Evolutionary conservation across 768 basidiomycete genomes (phyloP).

Genomic region (Russula lepida): DNA sequence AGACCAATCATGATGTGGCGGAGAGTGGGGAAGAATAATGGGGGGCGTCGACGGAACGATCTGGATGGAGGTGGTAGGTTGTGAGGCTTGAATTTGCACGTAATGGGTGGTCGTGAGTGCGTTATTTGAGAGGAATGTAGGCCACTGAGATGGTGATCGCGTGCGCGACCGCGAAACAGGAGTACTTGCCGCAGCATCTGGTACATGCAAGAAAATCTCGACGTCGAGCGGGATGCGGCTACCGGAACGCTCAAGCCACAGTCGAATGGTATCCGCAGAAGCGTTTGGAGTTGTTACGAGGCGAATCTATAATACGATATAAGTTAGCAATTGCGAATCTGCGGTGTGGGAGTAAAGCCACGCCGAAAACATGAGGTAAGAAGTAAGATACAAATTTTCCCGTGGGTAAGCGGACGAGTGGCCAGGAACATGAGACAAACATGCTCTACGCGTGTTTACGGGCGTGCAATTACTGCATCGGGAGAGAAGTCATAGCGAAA

Average conservation of each 20-base stretch:
- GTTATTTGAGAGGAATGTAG: slow-evolving; percentile 20
- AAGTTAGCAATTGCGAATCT: slow-evolving; percentile 19
- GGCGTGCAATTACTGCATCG: slow-evolving; percentile 15
- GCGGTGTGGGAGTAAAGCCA: slow-evolving; percentile 13
- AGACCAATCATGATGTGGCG: slow-evolving; percentile 19
- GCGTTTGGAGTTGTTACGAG: slow-evolving; percentile 60
- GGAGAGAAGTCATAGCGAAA: slow-evolving; percentile 13
- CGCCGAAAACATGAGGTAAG: slow-evolving; percentile 19
- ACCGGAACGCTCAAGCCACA: slow-evolving; percentile 79
- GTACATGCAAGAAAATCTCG: slow-evolving; percentile 63
- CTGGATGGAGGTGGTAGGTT: slow-evolving; percentile 21
- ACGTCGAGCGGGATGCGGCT: slow-evolving; percentile 64
- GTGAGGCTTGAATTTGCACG: slow-evolving; percentile 21
- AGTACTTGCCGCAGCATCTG: slow-evolving; percentile 18
- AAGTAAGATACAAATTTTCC: slow-evolving; percentile 5
- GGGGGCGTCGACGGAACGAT: slow-evolving; percentile 20
- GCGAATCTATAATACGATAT: slow-evolving; percentile 45
- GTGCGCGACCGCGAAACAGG: slow-evolving; percentile 14
- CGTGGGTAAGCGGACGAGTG: slow-evolving; percentile 2
- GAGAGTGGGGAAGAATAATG: slow-evolving; percentile 20
- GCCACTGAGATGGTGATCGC: slow-evolving; percentile 22
- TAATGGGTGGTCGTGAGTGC: slow-evolving; percentile 22
- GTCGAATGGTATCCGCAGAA: slow-evolving; percentile 69
- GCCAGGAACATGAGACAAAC: slow-evolving; percentile 14
- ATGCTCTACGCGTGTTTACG: slow-evolving; percentile 1